Evolutionary conservation across 2,329 filamentous ascomycete genomes (phyloP).

Genomic region (Neurospora crassa): DNA sequence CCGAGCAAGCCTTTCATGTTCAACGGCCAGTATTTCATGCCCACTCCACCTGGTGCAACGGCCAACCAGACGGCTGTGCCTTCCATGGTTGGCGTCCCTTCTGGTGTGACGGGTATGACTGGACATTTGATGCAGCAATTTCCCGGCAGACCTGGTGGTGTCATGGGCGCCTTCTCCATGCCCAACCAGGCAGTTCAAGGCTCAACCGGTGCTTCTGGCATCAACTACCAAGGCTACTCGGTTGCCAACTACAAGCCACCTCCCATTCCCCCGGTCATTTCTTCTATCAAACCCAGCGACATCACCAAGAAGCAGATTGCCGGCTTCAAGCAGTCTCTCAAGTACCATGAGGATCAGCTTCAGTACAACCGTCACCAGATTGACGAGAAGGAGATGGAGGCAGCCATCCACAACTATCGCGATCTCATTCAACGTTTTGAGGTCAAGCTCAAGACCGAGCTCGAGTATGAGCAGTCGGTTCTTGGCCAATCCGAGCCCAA

Average conservation of each 20-base stretch:
- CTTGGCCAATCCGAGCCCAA: constrained; percentile 28
- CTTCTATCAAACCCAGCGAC: constrained; percentile 52
- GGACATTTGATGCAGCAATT: constrained; percentile 11
- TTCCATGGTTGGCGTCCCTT: constrained; percentile 17
- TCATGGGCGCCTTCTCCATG: not conserved
- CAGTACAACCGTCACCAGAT: constrained; percentile 54
- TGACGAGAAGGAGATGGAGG: constrained; percentile 42
- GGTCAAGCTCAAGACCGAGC: constrained; percentile 32
- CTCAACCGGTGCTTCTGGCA: constrained; percentile 8
- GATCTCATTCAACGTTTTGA: constrained; percentile 34
- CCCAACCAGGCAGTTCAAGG: not conserved
- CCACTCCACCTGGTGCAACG: constrained; percentile 20
- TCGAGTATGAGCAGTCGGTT: constrained; percentile 33
- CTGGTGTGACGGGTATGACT: constrained; percentile 10
- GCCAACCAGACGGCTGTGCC: constrained; percentile 15
- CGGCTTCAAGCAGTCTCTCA: constrained; percentile 41
- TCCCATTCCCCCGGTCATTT: constrained; percentile 33
- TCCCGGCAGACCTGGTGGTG: not conserved
- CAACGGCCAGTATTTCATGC: constrained; percentile 24
- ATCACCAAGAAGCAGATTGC: constrained; percentile 51
- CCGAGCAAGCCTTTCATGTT: constrained; percentile 31
- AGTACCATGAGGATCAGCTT: constrained; percentile 47
- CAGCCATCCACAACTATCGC: constrained; percentile 32
- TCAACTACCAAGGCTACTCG: constrained; percentile 9
- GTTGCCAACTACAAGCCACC: constrained; percentile 18